These are phyloP conservation scores for Fistulifera solaris DNA, from an alignment of 108 stramenopile species.

Conservation along the genomic window DNA sequence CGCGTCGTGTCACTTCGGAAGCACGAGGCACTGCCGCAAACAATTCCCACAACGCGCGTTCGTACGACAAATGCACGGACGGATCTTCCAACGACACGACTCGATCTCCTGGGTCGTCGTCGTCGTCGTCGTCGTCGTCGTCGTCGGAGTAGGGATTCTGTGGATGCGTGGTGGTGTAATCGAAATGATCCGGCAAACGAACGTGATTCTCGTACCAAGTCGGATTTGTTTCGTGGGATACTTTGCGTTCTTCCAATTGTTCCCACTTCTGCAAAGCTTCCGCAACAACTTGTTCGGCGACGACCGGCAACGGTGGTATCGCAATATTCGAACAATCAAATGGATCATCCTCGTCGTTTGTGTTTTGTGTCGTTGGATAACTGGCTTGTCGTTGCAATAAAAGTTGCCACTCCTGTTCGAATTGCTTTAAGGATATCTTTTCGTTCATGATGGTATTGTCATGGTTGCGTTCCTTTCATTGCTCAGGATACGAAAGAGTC, in stretches of 20 bases:
- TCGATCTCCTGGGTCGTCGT: slow-evolving; percentile 9
- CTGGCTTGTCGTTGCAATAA: background rate
- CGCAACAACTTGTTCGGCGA: background rate
- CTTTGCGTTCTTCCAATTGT: slow-evolving; percentile 1
- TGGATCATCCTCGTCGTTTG: background rate
- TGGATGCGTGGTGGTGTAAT: slow-evolving; percentile 38
- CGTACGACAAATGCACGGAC: slow-evolving; percentile 35
- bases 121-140: too few relatives aligned
- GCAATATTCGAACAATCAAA: background rate
- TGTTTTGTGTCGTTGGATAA: background rate
- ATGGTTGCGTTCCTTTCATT: too few relatives aligned
- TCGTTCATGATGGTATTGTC: too few relatives aligned
- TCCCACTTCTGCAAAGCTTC: background rate
- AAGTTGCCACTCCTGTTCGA: background rate
- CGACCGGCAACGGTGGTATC: background rate
- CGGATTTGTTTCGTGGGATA: background rate
- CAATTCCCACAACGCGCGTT: slow-evolving; percentile 60
- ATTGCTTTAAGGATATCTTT: background rate
- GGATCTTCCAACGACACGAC: slow-evolving; percentile 17
- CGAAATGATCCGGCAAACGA: slow-evolving; percentile 35
- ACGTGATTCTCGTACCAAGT: slow-evolving; percentile 9
- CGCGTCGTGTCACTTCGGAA: slow-evolving; percentile 25
- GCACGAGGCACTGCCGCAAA: slow-evolving; percentile 47
- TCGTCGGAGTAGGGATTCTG: slow-evolving; percentile 6
- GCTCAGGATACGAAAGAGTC: too few relatives aligned